A percentile compares a stretch with the other conserved stretches of the same genome.
phyloP scores from a whole-genome alignment of 441 rosid genomes.

The Adansonia madagascariensis region DNA sequence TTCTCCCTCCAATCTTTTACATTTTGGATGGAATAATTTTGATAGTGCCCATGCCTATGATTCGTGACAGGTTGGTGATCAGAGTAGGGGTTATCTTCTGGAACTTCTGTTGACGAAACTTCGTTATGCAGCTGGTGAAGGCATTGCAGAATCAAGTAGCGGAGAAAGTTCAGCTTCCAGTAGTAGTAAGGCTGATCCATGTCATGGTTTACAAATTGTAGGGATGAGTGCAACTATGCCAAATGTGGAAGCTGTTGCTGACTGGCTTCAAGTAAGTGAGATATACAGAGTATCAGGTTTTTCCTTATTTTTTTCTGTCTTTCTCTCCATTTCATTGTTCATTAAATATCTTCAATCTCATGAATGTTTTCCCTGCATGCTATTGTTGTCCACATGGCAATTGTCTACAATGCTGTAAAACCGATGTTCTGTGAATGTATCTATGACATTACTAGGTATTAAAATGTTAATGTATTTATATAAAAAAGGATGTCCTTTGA shows the following conservation, averaged over 20 bases:
- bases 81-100: constrained; percentile 93
- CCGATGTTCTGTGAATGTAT: constrained; percentile 19
- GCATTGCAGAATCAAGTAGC: constrained; percentile 74
- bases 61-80: constrained; percentile 88
- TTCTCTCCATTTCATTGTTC: constrained; percentile 24
- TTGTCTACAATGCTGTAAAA: constrained; percentile 21
- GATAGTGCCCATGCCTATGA: constrained; percentile 33
- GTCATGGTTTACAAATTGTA: constrained; percentile 90
- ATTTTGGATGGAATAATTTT: constrained; percentile 16
- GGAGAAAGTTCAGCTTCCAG: constrained; percentile 90
- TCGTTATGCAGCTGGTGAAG: constrained; percentile 98
- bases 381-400: constrained; percentile 7
- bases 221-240: constrained; percentile 99
- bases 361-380: background rate
- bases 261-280: constrained; percentile 93
- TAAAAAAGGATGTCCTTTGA: background rate
- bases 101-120: constrained; percentile 97
- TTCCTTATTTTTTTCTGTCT: constrained; percentile 9
- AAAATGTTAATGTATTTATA: constrained; percentile 4
- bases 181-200: constrained; percentile 78
- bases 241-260: constrained; percentile 94
- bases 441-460: constrained; percentile 4
- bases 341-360: constrained; percentile 6
- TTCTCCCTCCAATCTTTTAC: constrained; percentile 26
- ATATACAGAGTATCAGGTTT: constrained; percentile 22